A percentile compares a stretch with the other conserved stretches of the same genome.
These are phyloP conservation scores for Ceratonia siliqua DNA, from an alignment of 306 rosid species.

Conservation along the genomic window DNA sequence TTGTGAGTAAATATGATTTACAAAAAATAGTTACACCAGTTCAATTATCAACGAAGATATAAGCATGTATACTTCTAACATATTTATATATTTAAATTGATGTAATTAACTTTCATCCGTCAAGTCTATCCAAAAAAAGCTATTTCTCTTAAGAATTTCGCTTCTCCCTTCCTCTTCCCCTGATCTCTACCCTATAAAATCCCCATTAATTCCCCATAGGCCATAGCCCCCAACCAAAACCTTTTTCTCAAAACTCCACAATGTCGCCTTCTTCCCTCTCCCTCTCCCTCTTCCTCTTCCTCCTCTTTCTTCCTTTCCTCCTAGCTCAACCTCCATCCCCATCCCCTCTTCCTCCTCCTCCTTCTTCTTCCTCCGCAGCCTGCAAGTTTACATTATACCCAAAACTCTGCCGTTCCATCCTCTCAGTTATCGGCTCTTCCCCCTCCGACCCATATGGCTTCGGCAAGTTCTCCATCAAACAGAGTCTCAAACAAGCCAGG, in stretches of 20 bases:
- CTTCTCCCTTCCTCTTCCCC: background rate
- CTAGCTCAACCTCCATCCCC: slow-evolving; percentile 24
- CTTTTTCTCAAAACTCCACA: background rate
- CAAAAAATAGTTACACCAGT: no score
- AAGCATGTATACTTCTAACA: no score
- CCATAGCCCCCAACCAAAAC: background rate
- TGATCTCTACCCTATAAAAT: background rate
- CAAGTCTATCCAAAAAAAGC: no score
- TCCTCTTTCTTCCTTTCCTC: slow-evolving; percentile 16
- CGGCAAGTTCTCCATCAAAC: slow-evolving; percentile 67
- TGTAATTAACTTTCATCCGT: no score
- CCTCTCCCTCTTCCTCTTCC: background rate
- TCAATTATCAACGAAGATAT: no score
- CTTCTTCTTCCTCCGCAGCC: slow-evolving; percentile 42
- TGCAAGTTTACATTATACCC: slow-evolving; percentile 72
- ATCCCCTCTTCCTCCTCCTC: background rate
- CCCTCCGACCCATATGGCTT: slow-evolving; percentile 66
- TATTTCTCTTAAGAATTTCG: no score
- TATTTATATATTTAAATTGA: no score
- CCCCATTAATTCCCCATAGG: background rate
- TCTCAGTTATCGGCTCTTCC: slow-evolving; percentile 51
- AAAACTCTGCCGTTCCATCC: slow-evolving; percentile 75
- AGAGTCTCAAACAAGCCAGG: slow-evolving; percentile 60
- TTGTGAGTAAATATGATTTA: no score
- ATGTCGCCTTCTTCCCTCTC: slow-evolving; percentile 30